These are phyloP conservation scores for Caloboletus firmus DNA, from an alignment of 1,284 basidiomycete species.

Conservation along the genomic window DNA sequence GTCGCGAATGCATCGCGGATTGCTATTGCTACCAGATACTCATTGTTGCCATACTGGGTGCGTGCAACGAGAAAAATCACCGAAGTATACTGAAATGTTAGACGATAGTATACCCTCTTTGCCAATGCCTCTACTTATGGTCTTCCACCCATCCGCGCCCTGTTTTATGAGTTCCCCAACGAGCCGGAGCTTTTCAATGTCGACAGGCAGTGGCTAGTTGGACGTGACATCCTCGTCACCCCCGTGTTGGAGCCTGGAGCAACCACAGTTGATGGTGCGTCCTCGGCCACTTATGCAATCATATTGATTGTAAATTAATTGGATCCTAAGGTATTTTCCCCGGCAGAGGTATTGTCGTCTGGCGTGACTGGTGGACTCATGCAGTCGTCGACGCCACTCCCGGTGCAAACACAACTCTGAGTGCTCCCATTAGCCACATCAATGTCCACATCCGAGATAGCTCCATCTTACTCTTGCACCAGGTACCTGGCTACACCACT, in stretches of 20 bases:
- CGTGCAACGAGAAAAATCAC: constrained; percentile 22
- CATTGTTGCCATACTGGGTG: constrained; percentile 75
- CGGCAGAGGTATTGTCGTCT: constrained; percentile 56
- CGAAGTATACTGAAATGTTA: constrained; percentile 26
- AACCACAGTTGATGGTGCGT: constrained; percentile 44
- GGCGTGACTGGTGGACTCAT: constrained; percentile 80
- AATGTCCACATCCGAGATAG: constrained; percentile 61
- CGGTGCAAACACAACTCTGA: constrained; percentile 42
- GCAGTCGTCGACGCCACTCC: constrained; percentile 42
- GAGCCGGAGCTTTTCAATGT: constrained; percentile 63
- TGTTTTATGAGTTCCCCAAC: constrained; percentile 76
- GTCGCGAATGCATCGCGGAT: constrained; percentile 70
- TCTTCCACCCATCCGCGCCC: constrained; percentile 66
- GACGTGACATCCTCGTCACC: constrained; percentile 67
- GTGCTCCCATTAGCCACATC: constrained; percentile 63
- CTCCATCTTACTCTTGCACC: constrained; percentile 48
- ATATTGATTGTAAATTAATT: background rate
- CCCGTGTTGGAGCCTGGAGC: constrained; percentile 67
- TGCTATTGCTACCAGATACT: constrained; percentile 68
- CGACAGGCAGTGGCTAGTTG: constrained; percentile 72
- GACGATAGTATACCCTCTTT: constrained; percentile 66
- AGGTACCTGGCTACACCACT: constrained; percentile 50
- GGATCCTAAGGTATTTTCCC: constrained; percentile 55
- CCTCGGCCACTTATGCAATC: background rate
- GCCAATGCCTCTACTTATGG: constrained; percentile 63